A percentile compares a stretch with the other conserved stretches of the same genome.
Conservation (phyloP, 352 stramenopile species). For the Halophytophthora batemanensis region DNA sequence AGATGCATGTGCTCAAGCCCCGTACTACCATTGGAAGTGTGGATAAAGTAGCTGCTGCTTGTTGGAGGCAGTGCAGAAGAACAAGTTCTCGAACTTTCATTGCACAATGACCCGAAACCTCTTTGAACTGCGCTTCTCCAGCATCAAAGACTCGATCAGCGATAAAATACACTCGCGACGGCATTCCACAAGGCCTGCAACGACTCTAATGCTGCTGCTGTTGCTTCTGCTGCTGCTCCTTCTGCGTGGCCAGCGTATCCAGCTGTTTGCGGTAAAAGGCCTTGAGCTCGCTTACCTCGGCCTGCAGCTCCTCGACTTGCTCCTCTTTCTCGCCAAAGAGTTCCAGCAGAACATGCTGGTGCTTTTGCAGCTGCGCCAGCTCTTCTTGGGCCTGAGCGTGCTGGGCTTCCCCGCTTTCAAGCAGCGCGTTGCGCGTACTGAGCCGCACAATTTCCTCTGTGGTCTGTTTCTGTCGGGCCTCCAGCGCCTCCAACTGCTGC, state of each 20-base stretch:
- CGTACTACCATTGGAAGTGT: neutral
- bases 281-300: constrained; percentile 75
- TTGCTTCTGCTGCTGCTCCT: constrained; percentile 36
- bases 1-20: constrained; percentile 1
- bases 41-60: too few relatives aligned
- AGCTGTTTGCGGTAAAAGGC: constrained; percentile 77
- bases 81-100: too few relatives aligned
- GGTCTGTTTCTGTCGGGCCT: constrained; percentile 64
- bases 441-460: constrained; percentile 74
- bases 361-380: constrained; percentile 57
- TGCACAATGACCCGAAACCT: too few relatives aligned
- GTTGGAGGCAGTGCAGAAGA: too few relatives aligned
- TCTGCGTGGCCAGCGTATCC: constrained; percentile 54
- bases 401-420: constrained; percentile 57
- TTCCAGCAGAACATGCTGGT: constrained; percentile 79
- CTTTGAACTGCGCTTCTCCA: too few relatives aligned
- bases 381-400: constrained; percentile 47
- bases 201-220: constrained; percentile 28
- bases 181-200: neutral
- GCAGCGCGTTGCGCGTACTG: constrained; percentile 66
- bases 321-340: constrained; percentile 86
- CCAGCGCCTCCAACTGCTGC: constrained; percentile 57
- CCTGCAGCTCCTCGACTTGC: constrained; percentile 78
- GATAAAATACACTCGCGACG: neutral
- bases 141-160: neutral